Conservation (phyloP, 2,329 filamentous ascomycete species). For the Fusarium sp. region DNA sequence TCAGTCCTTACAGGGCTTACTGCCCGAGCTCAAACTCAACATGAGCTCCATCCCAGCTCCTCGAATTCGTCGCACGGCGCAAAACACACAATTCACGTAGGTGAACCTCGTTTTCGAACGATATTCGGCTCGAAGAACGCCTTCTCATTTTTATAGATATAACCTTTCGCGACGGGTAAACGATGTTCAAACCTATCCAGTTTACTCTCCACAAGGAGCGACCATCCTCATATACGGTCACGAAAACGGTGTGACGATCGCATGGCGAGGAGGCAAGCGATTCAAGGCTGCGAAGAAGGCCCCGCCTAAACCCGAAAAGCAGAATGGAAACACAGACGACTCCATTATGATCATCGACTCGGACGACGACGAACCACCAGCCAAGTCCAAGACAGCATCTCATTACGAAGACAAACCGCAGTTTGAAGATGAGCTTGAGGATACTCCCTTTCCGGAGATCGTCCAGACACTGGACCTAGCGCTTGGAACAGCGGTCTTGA, state of each 20-base stretch:
- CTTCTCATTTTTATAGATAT: constrained; percentile 58
- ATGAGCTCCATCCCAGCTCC: constrained; percentile 51
- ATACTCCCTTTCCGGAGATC: constrained; percentile 64
- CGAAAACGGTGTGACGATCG: constrained; percentile 68
- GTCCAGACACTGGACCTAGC: constrained; percentile 70
- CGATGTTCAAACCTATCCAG: constrained; percentile 69
- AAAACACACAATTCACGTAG: constrained; percentile 62
- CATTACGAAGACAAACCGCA: constrained; percentile 65
- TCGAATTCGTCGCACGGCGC: constrained; percentile 58
- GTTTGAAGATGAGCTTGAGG: constrained; percentile 65
- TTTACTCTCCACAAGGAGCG: constrained; percentile 71
- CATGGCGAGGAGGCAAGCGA: constrained; percentile 71
- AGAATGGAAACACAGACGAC: constrained; percentile 64
- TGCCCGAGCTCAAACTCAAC: constrained; percentile 36
- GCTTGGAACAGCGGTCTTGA: constrained; percentile 64
- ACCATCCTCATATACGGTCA: constrained; percentile 72
- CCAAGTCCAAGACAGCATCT: constrained; percentile 46
- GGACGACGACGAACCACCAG: constrained; percentile 63
- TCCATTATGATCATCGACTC: constrained; percentile 72
- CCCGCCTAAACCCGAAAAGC: constrained; percentile 53
- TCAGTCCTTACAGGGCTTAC: constrained; percentile 26
- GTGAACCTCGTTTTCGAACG: constrained; percentile 7
- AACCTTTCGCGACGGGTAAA: constrained; percentile 67
- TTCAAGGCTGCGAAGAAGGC: constrained; percentile 61
- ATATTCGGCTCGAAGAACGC: not conserved